These are phyloP conservation scores for Linnemannia exigua DNA, from an alignment of 192 early-diverging fungal genomes.

Conservation along the genomic window DNA sequence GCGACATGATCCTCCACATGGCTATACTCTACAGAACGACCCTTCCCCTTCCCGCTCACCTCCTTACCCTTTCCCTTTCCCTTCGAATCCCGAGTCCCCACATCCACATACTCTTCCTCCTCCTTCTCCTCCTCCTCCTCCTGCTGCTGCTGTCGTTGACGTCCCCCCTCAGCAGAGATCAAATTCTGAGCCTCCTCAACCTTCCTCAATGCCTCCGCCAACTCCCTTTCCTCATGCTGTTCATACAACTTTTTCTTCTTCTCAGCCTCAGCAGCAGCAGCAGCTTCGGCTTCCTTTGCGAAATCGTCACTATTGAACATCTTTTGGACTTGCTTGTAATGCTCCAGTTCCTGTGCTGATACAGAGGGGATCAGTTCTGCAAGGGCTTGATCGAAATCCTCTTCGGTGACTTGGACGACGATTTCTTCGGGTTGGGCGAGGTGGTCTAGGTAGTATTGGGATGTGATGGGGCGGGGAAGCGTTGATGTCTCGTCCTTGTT, in stretches of 20 bases:
- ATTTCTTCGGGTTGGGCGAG: conserved; percentile 78
- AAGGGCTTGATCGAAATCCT: conserved; percentile 90
- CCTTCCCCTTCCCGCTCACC: conserved; percentile 42
- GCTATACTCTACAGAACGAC: conserved; percentile 33
- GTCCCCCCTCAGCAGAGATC: conserved; percentile 4
- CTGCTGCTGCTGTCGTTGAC: not conserved
- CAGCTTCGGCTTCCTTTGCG: conserved; percentile 45
- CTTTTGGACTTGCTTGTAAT: conserved; percentile 85
- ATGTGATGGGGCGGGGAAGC: conserved; percentile 79
- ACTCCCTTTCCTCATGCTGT: conserved; percentile 9
- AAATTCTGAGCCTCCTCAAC: conserved; percentile 40
- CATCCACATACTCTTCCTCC: not conserved
- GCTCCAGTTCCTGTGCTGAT: conserved; percentile 84
- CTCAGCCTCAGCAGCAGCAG: conserved; percentile 45
- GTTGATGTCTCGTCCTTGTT: conserved; percentile 57
- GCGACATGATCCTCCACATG: conserved; percentile 16
- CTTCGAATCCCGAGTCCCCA: not conserved
- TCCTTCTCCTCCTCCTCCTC: conserved; percentile 7
- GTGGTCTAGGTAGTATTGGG: conserved; percentile 93
- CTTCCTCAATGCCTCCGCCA: conserved; percentile 27
- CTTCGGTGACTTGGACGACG: conserved; percentile 82
- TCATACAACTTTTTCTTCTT: conserved; percentile 6
- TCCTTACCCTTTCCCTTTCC: not conserved
- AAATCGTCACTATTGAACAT: conserved; percentile 78
- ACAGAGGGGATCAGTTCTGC: conserved; percentile 92